Evolutionary conservation across 2,329 filamentous ascomycete genomes (phyloP).

Genomic region (Paracorniculantispora psalliotae): DNA sequence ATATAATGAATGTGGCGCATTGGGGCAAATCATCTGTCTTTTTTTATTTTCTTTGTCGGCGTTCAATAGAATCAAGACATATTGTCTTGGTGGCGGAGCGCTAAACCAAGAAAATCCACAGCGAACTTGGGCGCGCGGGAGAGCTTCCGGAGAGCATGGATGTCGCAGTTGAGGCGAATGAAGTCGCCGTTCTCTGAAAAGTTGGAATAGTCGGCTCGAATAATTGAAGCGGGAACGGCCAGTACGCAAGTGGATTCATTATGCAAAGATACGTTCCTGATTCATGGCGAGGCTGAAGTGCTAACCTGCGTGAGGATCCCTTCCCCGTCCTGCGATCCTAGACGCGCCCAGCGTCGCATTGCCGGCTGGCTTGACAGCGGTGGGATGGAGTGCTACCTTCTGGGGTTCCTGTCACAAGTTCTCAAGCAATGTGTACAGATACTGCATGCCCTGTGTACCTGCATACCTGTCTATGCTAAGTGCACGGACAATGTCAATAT

Average conservation of each 20-base stretch:
- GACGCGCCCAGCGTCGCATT: not conserved
- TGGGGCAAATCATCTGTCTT: not conserved
- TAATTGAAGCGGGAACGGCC: no score
- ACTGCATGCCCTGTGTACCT: no score
- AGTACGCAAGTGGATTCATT: not conserved
- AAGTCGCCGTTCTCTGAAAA: no score
- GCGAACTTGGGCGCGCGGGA: not conserved
- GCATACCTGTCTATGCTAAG: no score
- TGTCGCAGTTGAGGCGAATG: not conserved
- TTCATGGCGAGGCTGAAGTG: not conserved
- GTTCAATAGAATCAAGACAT: not conserved
- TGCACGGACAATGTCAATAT: not conserved
- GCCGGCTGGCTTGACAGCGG: not conserved
- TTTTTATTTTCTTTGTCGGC: not conserved
- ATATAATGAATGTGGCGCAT: not conserved
- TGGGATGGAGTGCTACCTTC: not conserved
- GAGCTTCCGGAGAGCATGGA: not conserved
- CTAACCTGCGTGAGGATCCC: not conserved
- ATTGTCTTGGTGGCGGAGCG: not conserved
- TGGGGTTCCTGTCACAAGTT: no score
- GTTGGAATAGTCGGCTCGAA: no score
- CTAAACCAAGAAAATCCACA: not conserved
- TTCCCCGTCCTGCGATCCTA: not conserved
- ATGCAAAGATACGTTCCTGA: no score
- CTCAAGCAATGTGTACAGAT: no score